Percentiles rank a stretch among this genome's conserved stretches.
phyloP scores from a whole-genome alignment of 352 stramenopile genomes.

The Elongisporangium senticosum region DNA sequence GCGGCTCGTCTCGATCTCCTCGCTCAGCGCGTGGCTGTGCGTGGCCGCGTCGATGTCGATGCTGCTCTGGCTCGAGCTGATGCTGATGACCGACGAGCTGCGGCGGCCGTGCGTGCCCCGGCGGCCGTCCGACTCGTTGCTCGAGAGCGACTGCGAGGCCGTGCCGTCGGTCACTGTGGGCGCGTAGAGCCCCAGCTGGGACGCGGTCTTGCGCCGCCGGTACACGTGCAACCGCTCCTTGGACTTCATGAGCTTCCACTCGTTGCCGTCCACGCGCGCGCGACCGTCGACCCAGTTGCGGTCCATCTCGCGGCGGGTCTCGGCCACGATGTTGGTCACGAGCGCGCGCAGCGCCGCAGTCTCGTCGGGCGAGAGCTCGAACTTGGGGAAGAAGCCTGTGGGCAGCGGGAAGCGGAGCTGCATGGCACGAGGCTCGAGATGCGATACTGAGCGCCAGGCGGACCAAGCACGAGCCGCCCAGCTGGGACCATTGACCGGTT shows the following conservation, averaged over 20 bases:
- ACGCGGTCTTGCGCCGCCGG: constrained; percentile 22
- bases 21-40: constrained; percentile 12
- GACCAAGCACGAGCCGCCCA: neutral
- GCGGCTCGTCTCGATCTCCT: constrained; percentile 28
- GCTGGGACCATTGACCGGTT: neutral
- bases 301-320: constrained; percentile 52
- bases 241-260: constrained; percentile 62
- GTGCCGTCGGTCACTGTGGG: constrained; percentile 7
- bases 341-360: constrained; percentile 40
- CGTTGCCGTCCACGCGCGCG: constrained; percentile 51
- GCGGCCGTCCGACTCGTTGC: neutral
- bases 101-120: constrained; percentile 1
- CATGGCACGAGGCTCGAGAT: constrained; percentile 21
- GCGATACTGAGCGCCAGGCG: neutral
- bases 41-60: constrained; percentile 16
- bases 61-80: constrained; percentile 7
- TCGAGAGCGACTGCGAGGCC: constrained; percentile 4
- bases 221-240: constrained; percentile 67
- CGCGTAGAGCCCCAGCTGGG: constrained; percentile 38
- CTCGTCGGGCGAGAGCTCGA: constrained; percentile 56
- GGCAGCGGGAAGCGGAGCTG: constrained; percentile 68
- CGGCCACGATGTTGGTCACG: constrained; percentile 60
- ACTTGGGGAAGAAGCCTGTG: constrained; percentile 63
- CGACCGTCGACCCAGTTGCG: constrained; percentile 48
- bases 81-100: constrained; percentile 9